Percentiles rank a stretch among this genome's conserved stretches.
Evolutionary conservation across 352 stramenopile species (phyloP).

Genomic region (Albugo laibachii): DNA sequence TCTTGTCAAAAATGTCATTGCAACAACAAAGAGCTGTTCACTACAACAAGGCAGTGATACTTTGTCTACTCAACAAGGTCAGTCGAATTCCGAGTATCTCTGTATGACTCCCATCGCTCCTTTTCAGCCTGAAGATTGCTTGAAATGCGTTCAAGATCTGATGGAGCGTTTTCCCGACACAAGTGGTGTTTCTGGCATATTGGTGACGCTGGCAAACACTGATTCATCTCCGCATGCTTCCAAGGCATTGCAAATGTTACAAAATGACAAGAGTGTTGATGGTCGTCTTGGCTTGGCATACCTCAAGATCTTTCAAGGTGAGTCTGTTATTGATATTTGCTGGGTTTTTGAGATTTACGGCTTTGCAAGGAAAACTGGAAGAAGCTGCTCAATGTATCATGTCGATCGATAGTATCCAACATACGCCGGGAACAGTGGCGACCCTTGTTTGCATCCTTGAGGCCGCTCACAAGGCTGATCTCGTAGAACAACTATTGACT

Average conservation of each 20-base stretch:
- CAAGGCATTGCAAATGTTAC: conserved; percentile 19
- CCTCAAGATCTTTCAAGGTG: conserved; percentile 37
- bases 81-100: neutral
- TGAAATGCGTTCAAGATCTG: conserved; percentile 23
- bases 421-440: conserved; percentile 55
- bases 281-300: conserved; percentile 47
- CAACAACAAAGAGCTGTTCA: conserved; percentile 54
- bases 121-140: conserved; percentile 36
- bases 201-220: conserved; percentile 44
- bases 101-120: neutral
- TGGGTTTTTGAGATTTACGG: neutral
- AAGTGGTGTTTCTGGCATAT: conserved; percentile 29
- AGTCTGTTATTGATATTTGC: conserved; percentile 4
- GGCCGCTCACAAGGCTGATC: conserved; percentile 23
- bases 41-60: conserved; percentile 42
- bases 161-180: conserved; percentile 42
- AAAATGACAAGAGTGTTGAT: conserved; percentile 29
- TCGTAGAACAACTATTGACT: conserved; percentile 29
- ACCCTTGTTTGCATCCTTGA: conserved; percentile 63
- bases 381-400: conserved; percentile 36
- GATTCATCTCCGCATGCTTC: conserved; percentile 33
- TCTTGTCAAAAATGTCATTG: conserved; percentile 36
- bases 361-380: neutral
- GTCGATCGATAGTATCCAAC: conserved; percentile 35
- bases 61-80: conserved; percentile 63